Base-by-base conservation (phyloP, 768 basidiomycete genomes). In the Pulveroboletus sp. region DNA sequence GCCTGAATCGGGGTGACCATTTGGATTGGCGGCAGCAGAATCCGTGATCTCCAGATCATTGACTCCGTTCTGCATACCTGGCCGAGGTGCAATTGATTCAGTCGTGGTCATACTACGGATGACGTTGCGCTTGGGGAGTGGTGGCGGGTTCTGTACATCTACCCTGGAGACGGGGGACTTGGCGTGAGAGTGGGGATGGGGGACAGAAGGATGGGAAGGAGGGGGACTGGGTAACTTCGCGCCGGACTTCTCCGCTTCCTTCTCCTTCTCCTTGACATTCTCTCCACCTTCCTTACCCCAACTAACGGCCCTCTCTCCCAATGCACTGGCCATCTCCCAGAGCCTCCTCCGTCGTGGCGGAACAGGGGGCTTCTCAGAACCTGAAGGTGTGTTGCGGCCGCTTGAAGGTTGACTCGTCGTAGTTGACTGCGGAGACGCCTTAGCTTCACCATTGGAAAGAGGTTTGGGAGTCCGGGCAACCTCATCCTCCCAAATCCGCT, bases 401-500 rank as follows among this genome's bases (percentile, higher is more conserved):
- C n/a, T 35, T 11, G 26, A 5, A n/a, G 48, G 49, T 12, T 47
- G 62, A 22, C 32, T 50, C 2, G 27, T 51, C 3, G 44, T 14
- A 11, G 48, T 22, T 19, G 4, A 20, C 14, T 32, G 29, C 3
- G 45, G 24, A 20, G 38, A 30, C 16, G 47, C 49, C 20, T 17
- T 35, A 36, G 49, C 35, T 20, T 53, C 45, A 5, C 43, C 43
- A 51, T 53, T 62, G 13, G 47, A 49, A n/a, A 55, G 57, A 37
- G 55, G 58, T 30, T 57, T 60, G 1, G 61, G 58, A 2, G 73
- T 62, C 10, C 73, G 71, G 3, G 65, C 56, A 6, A 78, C 59
- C 49, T 85, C 89, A 54, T 94, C 93, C 48, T 91, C 86, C 93
- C 93, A 96, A 6, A 95, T 73, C 57, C 84, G 86, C 51, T 93